Evolutionary conservation across 2,329 filamentous ascomycete genomes (phyloP).

Genomic region (Penicillium capsulatum): DNA sequence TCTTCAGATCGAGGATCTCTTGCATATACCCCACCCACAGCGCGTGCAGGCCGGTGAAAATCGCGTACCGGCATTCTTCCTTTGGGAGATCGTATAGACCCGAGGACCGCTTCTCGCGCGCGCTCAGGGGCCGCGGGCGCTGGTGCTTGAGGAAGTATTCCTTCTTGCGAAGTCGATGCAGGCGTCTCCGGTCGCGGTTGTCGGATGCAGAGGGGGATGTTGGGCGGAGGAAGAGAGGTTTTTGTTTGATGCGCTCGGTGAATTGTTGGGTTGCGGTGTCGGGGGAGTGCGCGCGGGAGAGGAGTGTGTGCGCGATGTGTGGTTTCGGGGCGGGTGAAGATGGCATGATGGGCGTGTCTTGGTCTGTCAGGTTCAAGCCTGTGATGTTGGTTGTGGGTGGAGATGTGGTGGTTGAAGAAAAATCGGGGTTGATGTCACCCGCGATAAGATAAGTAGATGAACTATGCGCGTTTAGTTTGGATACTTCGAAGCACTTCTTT

Average conservation of each 20-base stretch:
- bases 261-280: conserved; percentile 68
- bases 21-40: conserved; percentile 84
- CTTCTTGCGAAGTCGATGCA: conserved; percentile 46
- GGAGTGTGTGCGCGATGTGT: conserved; percentile 59
- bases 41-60: conserved; percentile 71
- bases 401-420: too few relatives aligned
- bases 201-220: conserved; percentile 62
- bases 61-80: conserved; percentile 63
- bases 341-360: conserved; percentile 14
- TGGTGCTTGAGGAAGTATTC: conserved; percentile 46
- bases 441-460: too few relatives aligned
- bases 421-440: too few relatives aligned
- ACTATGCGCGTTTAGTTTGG: too few relatives aligned
- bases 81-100: conserved; percentile 71
- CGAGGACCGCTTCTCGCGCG: conserved; percentile 68
- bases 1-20: conserved; percentile 66
- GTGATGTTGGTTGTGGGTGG: too few relatives aligned
- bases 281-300: conserved; percentile 74
- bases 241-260: conserved; percentile 75
- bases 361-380: too few relatives aligned
- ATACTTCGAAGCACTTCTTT: too few relatives aligned
- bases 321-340: conserved; percentile 23
- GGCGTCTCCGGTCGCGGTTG: conserved; percentile 51
- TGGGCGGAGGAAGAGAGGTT: conserved; percentile 72
- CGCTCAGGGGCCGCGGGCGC: conserved; percentile 67